Conservation (phyloP, 805 yeast genomes). For the Candida ascalaphidarum region DNA sequence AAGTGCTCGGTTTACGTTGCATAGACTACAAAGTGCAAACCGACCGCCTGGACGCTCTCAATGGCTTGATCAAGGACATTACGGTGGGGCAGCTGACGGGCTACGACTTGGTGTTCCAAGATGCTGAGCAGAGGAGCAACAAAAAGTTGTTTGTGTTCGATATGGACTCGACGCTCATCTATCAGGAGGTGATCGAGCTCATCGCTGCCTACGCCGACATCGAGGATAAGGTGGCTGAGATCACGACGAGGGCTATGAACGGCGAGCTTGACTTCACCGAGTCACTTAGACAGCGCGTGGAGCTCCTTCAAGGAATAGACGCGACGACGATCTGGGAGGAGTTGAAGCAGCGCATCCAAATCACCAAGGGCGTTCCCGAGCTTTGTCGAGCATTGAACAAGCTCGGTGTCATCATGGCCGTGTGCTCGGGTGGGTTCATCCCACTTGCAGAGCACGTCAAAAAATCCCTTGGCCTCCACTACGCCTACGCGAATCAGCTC, state of each 20-base stretch:
- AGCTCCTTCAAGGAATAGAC: conserved; percentile 74
- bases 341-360: conserved; percentile 53
- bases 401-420: conserved; percentile 67
- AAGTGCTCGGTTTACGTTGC: too few species aligned
- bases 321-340: conserved; percentile 69
- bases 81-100: conserved; percentile 1
- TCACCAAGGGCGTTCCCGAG: conserved; percentile 84
- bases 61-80: conserved; percentile 3
- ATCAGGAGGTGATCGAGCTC: conserved; percentile 93
- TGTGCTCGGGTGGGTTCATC: conserved; percentile 89
- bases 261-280: conserved; percentile 90
- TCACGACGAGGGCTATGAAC: conserved; percentile 93
- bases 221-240: conserved; percentile 76
- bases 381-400: conserved; percentile 54
- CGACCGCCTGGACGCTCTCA: conserved; percentile 6
- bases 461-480: conserved; percentile 61
- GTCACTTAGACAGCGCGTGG: conserved; percentile 68
- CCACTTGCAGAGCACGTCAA: conserved; percentile 79
- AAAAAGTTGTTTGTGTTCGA: conserved; percentile 78
- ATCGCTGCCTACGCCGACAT: conserved; percentile 93
- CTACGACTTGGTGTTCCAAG: conserved; percentile 28
- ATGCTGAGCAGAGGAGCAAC: conserved; percentile 10
- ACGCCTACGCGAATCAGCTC: conserved; percentile 78
- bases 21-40: conserved; percentile 9
- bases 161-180: conserved; percentile 95